Evolutionary conservation across 805 yeast species (phyloP).

Genomic region (Myxozyma geophila): DNA sequence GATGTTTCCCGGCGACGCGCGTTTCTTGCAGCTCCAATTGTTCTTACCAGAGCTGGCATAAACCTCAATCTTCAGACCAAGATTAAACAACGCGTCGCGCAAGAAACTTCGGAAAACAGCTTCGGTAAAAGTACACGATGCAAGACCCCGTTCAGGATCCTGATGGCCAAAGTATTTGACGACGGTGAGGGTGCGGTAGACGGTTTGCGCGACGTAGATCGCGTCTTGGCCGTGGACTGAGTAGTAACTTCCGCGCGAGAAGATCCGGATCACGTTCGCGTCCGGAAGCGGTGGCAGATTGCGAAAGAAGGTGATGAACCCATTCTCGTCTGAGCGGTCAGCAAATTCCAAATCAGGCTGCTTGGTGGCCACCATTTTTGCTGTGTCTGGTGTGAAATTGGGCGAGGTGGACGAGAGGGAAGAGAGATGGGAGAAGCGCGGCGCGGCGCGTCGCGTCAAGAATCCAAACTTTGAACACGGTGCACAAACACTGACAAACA

Average conservation of each 20-base stretch:
- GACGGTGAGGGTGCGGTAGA: conserved; percentile 83
- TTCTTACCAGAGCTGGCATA: conserved; percentile 50
- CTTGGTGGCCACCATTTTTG: conserved; percentile 43
- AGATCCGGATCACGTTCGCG: conserved; percentile 25
- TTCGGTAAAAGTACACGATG: conserved; percentile 76
- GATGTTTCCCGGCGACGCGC: conserved; percentile 91
- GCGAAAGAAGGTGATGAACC: conserved; percentile 42
- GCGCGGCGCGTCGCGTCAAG: conserved; percentile 5
- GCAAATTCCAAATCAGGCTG: conserved; percentile 61
- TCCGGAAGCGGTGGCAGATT: conserved; percentile 24
- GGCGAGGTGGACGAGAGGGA: neutral
- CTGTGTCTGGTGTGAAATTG: neutral
- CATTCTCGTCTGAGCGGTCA: conserved; percentile 55
- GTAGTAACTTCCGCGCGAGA: conserved; percentile 61
- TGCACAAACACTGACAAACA: neutral
- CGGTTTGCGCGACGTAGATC: conserved; percentile 73
- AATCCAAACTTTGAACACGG: neutral
- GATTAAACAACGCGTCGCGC: conserved; percentile 67
- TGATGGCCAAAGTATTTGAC: conserved; percentile 54
- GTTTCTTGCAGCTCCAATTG: conserved; percentile 59
- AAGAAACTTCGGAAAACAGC: conserved; percentile 72
- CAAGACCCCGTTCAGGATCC: conserved; percentile 52
- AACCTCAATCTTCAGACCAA: conserved; percentile 78
- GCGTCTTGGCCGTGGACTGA: conserved; percentile 80
- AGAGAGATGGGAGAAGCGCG: conserved; percentile 6